Conservation (phyloP, 768 basidiomycete genomes). For the Lentinus tigrinus region DNA sequence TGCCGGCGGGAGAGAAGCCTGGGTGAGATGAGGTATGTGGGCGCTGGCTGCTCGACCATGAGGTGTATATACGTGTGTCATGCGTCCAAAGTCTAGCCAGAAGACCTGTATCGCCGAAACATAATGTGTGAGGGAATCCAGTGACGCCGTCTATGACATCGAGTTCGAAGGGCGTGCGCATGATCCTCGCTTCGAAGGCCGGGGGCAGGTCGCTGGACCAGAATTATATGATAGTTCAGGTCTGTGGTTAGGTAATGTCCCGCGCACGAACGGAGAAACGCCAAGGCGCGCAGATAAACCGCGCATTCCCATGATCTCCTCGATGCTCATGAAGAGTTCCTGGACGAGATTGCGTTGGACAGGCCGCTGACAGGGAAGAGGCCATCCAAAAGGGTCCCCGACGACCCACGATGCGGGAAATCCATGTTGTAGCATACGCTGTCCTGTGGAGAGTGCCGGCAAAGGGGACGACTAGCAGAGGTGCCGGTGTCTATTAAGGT, state of each 20-base stretch:
- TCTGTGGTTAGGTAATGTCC: conserved; percentile 16
- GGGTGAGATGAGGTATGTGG: no score
- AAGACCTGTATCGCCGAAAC: no score
- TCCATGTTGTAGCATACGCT: no score
- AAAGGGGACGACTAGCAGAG: neutral
- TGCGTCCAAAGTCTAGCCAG: no score
- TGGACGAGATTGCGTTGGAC: neutral
- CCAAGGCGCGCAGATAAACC: neutral
- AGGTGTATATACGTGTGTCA: no score
- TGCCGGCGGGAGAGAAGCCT: no score
- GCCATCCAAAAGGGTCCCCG: neutral
- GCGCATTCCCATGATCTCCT: neutral
- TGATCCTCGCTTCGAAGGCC: neutral
- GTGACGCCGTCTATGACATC: no score
- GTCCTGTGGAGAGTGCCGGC: neutral
- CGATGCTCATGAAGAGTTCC: neutral
- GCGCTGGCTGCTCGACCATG: no score
- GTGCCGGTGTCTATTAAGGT: neutral
- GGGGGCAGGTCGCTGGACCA: no score
- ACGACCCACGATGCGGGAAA: neutral
- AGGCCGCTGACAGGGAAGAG: neutral
- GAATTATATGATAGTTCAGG: neutral
- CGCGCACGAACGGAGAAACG: conserved; percentile 11
- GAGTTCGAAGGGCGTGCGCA: neutral
- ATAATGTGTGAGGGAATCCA: no score